These are phyloP conservation scores for Neonectria punicea DNA, from an alignment of 2,329 filamentous ascomycete genomes.

Conservation along the genomic window DNA sequence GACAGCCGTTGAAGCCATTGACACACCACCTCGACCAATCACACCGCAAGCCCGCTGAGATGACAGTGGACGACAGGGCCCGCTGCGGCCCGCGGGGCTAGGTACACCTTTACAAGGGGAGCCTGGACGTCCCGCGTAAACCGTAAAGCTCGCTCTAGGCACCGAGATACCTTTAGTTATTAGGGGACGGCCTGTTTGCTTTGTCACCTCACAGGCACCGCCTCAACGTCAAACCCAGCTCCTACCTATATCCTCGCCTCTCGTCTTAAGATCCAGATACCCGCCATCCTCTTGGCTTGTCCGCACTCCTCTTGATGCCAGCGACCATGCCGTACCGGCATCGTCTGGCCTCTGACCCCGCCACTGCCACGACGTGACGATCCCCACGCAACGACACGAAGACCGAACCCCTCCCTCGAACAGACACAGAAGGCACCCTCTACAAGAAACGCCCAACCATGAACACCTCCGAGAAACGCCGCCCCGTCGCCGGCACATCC, in stretches of 20 bases:
- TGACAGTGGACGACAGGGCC: conserved; percentile 3
- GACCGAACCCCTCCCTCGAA: conserved; percentile 11
- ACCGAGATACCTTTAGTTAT: conserved; percentile 24
- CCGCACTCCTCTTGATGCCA: conserved; percentile 29
- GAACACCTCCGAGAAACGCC: conserved; percentile 58
- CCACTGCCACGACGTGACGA: conserved; percentile 42
- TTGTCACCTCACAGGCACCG: conserved; percentile 15
- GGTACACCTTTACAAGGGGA: neutral
- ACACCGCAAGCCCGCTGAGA: neutral
- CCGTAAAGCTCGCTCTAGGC: conserved; percentile 29
- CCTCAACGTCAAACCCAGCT: neutral
- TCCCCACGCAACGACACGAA: conserved; percentile 4
- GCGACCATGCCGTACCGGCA: conserved; percentile 46
- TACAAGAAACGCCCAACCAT: conserved; percentile 38
- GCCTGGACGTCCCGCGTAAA: conserved; percentile 3
- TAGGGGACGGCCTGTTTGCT: neutral
- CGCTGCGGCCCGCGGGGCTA: conserved; percentile 24
- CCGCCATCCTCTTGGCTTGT: neutral
- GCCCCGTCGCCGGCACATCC: conserved; percentile 45
- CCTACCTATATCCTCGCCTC: neutral
- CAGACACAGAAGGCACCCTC: neutral
- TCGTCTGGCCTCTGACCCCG: conserved; percentile 41
- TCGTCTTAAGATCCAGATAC: neutral
- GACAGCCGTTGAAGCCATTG: neutral
- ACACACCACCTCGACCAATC: neutral